Evolutionary conservation across 345 rosid species (phyloP).

Genomic region (Microthlaspi erraticum): DNA sequence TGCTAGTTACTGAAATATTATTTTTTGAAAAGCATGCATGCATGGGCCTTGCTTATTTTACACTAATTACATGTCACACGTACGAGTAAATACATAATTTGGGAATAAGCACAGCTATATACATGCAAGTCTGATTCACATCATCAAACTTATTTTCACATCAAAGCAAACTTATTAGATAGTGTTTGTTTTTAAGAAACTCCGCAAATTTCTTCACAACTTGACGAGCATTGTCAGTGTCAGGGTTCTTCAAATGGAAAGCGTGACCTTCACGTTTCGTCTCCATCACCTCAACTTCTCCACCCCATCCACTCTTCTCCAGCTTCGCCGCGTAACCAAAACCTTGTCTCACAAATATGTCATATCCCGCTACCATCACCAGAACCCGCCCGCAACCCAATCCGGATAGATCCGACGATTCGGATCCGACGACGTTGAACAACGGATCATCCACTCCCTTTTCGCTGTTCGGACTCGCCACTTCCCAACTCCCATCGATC

Average conservation of each 20-base stretch:
- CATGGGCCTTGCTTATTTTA: neutral
- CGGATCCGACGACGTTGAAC: slow-evolving; percentile 47
- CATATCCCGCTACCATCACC: slow-evolving; percentile 54
- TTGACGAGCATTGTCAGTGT: slow-evolving; percentile 37
- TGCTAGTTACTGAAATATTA: slow-evolving; percentile 16
- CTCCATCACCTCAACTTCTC: slow-evolving; percentile 45
- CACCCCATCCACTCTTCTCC: slow-evolving; percentile 52
- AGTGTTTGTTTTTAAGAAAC: slow-evolving; percentile 41
- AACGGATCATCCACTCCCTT: slow-evolving; percentile 55
- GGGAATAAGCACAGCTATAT: too few species aligned
- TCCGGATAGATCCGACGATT: slow-evolving; percentile 36
- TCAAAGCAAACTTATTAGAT: too few species aligned
- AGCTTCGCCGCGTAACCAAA: slow-evolving; percentile 44
- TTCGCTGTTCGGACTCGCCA: slow-evolving; percentile 45
- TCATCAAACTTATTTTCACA: slow-evolving; percentile 40
- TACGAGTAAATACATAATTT: neutral
- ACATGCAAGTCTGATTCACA: too few species aligned
- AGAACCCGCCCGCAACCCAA: slow-evolving; percentile 48
- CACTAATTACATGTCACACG: neutral
- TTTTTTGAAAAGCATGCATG: slow-evolving; percentile 24
- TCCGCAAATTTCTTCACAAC: slow-evolving; percentile 36
- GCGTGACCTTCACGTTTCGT: slow-evolving; percentile 53
- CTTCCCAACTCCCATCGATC: slow-evolving; percentile 38
- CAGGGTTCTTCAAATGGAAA: slow-evolving; percentile 46
- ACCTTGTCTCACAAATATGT: slow-evolving; percentile 48